Percentiles rank a stretch among this genome's conserved stretches.
Evolutionary conservation across 1,284 basidiomycete species (phyloP).

Genomic region (Trametes versicolor): DNA sequence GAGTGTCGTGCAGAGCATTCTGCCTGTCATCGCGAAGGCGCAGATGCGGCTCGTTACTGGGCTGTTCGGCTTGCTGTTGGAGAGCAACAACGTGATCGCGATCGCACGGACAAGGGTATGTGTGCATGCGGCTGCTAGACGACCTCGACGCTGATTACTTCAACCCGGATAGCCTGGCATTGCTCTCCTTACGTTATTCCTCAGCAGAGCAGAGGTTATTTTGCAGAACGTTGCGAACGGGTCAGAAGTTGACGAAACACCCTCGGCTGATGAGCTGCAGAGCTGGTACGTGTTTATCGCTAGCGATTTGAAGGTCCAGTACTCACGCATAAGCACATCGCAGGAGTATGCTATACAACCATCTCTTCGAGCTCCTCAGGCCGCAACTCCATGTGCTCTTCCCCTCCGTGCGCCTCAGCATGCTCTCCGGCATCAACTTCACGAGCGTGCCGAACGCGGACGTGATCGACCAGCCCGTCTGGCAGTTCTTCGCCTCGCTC

Average conservation of each 20-base stretch:
- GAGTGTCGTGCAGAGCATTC: conserved; percentile 87
- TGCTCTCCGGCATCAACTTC: conserved; percentile 49
- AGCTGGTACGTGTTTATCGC: conserved; percentile 75
- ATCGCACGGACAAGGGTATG: conserved; percentile 81
- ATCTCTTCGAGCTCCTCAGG: conserved; percentile 31
- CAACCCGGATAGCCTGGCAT: conserved; percentile 89
- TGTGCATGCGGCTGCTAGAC: conserved; percentile 8
- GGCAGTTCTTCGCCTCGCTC: conserved; percentile 91
- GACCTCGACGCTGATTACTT: conserved; percentile 10
- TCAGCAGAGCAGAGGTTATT: conserved; percentile 92
- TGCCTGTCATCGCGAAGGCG: conserved; percentile 83
- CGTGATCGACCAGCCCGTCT: conserved; percentile 89
- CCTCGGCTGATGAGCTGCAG: conserved; percentile 78
- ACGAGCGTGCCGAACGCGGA: conserved; percentile 59
- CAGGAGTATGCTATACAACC: conserved; percentile 26
- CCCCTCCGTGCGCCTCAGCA: conserved; percentile 85
- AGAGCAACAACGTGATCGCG: conserved; percentile 80
- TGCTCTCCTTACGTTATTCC: conserved; percentile 90
- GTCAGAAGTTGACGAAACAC: conserved; percentile 61
- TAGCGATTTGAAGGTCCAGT: background rate
- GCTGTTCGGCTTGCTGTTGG: conserved; percentile 85
- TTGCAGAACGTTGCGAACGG: conserved; percentile 73
- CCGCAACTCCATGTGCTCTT: conserved; percentile 86
- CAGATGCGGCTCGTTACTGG: conserved; percentile 88
- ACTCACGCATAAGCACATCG: conserved; percentile 18